A percentile compares a stretch with the other conserved stretches of the same genome.
Conservation (phyloP, 208 protist species). For the Porcisia hertigi region DNA sequence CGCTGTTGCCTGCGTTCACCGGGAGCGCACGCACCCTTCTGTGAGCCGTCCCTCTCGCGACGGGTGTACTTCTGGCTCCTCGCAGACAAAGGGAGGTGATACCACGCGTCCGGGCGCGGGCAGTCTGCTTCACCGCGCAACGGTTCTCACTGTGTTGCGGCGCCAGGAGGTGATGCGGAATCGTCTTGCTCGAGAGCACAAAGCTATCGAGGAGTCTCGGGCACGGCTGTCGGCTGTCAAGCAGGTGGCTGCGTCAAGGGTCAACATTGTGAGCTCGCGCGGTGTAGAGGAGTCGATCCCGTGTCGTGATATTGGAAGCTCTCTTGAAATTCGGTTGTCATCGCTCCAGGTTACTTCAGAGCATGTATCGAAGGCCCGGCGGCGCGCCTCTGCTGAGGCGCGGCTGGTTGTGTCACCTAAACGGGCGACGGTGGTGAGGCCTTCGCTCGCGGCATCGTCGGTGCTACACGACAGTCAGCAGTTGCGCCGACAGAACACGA, state of each 20-base stretch:
- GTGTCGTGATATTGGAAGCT: not conserved
- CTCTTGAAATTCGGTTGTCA: not conserved
- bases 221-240: slow-evolving; percentile 1
- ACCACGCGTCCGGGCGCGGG: not conserved
- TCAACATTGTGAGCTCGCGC: not conserved
- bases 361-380: not conserved
- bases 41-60: not conserved
- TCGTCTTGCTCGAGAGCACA: slow-evolving; percentile 34
- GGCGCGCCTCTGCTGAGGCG: not conserved
- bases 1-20: not conserved
- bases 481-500: not conserved
- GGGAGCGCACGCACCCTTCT: not conserved
- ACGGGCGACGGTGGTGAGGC: not conserved
- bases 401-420: not conserved
- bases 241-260: not conserved
- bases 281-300: not conserved
- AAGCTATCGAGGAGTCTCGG: slow-evolving; percentile 31
- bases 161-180: slow-evolving; percentile 44
- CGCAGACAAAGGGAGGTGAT: not conserved
- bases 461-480: not conserved
- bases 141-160: slow-evolving; percentile 36
- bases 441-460: not conserved
- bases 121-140: slow-evolving; percentile 22
- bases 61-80: not conserved
- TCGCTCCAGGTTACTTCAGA: not conserved